Evolutionary conservation across 1,284 basidiomycete species (phyloP).

Genomic region (Cutaneotrichosporon spelunceum): DNA sequence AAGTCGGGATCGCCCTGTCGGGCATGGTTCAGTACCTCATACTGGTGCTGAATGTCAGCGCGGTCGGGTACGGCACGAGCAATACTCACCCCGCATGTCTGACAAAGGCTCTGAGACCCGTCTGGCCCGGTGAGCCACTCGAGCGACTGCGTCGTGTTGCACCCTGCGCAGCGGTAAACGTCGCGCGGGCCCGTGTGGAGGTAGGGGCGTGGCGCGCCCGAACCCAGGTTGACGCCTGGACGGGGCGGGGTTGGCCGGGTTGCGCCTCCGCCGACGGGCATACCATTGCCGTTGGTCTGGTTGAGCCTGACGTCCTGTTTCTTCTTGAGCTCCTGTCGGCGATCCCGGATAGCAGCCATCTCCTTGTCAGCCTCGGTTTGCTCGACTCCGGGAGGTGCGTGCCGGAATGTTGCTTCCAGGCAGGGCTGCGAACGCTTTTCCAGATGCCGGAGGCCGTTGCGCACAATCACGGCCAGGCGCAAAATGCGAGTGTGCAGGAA

Average conservation of each 20-base stretch:
- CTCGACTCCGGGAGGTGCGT: constrained; percentile 19
- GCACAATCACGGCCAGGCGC: constrained; percentile 31
- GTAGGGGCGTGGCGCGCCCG: neutral
- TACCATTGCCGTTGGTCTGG: neutral
- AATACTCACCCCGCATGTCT: constrained; percentile 36
- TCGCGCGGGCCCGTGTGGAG: constrained; percentile 6
- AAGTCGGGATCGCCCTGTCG: constrained; percentile 20
- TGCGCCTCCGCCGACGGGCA: neutral
- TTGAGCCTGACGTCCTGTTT: constrained; percentile 29
- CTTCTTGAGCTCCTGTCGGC: constrained; percentile 39
- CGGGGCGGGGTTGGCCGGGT: neutral
- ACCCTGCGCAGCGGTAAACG: constrained; percentile 33
- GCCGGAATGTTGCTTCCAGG: constrained; percentile 26
- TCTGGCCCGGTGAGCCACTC: constrained; percentile 39
- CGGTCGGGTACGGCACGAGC: no score
- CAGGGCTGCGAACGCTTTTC: constrained; percentile 25
- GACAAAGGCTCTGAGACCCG: constrained; percentile 38
- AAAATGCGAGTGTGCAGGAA: constrained; percentile 36
- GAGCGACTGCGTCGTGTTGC: constrained; percentile 24
- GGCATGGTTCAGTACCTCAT: constrained; percentile 12
- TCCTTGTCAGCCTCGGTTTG: constrained; percentile 39
- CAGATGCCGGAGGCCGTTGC: constrained; percentile 29
- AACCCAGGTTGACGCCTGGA: neutral
- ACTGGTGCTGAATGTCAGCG: constrained; percentile 12
- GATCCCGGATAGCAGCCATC: constrained; percentile 43